These are phyloP conservation scores for Blastobotrys attinorum DNA, from an alignment of 805 yeast species.

Conservation along the genomic window DNA sequence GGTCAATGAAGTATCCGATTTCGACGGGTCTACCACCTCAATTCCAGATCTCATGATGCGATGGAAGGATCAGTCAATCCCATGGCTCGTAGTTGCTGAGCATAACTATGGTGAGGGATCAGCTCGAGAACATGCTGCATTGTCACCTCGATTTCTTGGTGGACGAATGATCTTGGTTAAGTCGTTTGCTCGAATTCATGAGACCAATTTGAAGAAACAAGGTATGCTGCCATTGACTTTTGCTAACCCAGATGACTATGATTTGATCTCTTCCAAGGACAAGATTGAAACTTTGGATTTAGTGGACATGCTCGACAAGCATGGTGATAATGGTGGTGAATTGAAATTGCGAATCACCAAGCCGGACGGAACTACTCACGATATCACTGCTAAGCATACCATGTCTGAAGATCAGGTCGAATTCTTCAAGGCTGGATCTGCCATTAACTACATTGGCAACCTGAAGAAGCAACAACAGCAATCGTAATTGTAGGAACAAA, in stretches of 20 bases:
- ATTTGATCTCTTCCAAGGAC: slow-evolving; percentile 70
- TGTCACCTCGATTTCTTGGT: slow-evolving; percentile 90
- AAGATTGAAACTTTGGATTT: slow-evolving; percentile 66
- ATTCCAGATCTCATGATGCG: slow-evolving; percentile 96
- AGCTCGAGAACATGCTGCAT: slow-evolving; percentile 98
- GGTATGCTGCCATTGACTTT: slow-evolving; percentile 95
- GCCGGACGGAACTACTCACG: slow-evolving; percentile 59
- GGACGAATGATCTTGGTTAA: slow-evolving; percentile 83
- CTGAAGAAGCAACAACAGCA: slow-evolving; percentile 1
- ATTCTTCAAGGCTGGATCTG: slow-evolving; percentile 96
- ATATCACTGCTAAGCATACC: slow-evolving; percentile 79
- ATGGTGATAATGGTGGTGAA: slow-evolving; percentile 83
- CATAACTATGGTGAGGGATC: slow-evolving; percentile 99
- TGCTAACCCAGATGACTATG: slow-evolving; percentile 85
- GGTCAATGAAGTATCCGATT: slow-evolving; percentile 82
- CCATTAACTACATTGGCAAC: slow-evolving; percentile 83
- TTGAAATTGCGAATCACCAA: slow-evolving; percentile 67
- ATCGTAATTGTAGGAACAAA: no score
- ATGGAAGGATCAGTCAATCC: slow-evolving; percentile 78
- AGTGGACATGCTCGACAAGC: slow-evolving; percentile 65
- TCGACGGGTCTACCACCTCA: slow-evolving; percentile 65
- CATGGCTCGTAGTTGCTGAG: slow-evolving; percentile 95
- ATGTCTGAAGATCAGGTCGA: slow-evolving; percentile 95
- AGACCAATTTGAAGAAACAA: slow-evolving; percentile 95
- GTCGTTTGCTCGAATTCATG: slow-evolving; percentile 97